These are phyloP conservation scores for Cytospora paraplurivora DNA, from an alignment of 2,329 filamentous ascomycete genomes.

Conservation along the genomic window DNA sequence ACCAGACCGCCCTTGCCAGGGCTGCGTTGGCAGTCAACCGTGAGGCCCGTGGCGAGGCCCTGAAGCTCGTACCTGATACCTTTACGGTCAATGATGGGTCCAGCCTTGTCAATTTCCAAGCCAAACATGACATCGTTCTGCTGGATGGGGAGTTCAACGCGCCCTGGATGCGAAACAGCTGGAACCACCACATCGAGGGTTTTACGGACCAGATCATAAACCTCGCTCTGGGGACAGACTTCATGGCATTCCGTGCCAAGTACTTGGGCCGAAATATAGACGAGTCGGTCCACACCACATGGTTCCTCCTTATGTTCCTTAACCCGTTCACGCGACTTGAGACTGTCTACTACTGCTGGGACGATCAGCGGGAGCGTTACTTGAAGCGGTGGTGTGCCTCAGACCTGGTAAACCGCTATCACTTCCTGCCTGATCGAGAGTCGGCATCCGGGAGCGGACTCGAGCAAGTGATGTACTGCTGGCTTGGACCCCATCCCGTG, in stretches of 20 bases:
- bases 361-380: neutral
- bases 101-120: neutral
- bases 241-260: neutral
- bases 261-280: neutral
- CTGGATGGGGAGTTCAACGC: neutral
- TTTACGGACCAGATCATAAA: neutral
- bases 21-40: neutral
- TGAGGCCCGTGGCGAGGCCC: neutral
- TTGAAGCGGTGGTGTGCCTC: neutral
- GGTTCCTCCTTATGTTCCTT: neutral
- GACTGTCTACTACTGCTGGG: neutral
- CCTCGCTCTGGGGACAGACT: neutral
- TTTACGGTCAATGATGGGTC: neutral
- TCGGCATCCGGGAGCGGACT: neutral
- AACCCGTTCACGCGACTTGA: neutral
- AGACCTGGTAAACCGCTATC: neutral
- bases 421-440: neutral
- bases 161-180: neutral
- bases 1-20: neutral
- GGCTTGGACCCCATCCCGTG: neutral
- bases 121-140: neutral
- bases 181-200: neutral
- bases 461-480: neutral
- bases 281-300: neutral
- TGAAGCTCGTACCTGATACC: neutral